Base-by-base conservation (phyloP, 306 rosid species). In the Alnus rubra region DNA sequence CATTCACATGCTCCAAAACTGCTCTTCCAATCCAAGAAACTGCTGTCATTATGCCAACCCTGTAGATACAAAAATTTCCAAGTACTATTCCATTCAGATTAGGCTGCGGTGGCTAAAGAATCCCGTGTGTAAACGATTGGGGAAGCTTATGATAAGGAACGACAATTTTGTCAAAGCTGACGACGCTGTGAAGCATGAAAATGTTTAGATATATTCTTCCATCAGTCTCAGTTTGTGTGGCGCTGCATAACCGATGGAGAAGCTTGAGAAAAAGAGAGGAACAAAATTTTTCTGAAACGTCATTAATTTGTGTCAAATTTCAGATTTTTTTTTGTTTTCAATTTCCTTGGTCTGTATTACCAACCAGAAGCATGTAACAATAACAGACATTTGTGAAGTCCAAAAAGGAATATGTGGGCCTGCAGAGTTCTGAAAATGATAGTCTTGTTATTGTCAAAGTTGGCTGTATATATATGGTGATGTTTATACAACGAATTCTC, bases 321-420 rank as follows among this genome's bases (percentile, higher is more conserved):
- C 44, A 31, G 35, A 28, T 31, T 13, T 30, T 67, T 39, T 10
- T 16, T 67, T 33, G 31, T 28, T 42, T 42, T 23, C 28, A 23
- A 67, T 67, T 67, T 18, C 51, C 48, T 67, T 67, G 51, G 72
- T 67, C 50, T 39, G 51, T 67, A 16, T 18, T 39, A 67, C 72
- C 51, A 42, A 67, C 51, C 51, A 67, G 72, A 67, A 42, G 51
- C 51, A 39, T 67, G 72, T 39, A 9, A 39, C 49, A 9, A 44
- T 33, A 67, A 67, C 49, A 39, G 72, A 67, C 72, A 42, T 67
- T 42, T 42, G 72, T 67, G 51, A 67, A 42, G 51, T 9, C 42
- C 72, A 49, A 67, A 18, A 42, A 67, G 14, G 50, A 67, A 67
- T 18, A 3, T 67, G 13, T 23, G 11, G 1, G 2, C 72, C 19